Evolutionary conservation across 495 filamentous ascomycete species (phyloP), one percentile per base, ranked within the genome.

Genomic region (Bacidia rubella): DNA sequence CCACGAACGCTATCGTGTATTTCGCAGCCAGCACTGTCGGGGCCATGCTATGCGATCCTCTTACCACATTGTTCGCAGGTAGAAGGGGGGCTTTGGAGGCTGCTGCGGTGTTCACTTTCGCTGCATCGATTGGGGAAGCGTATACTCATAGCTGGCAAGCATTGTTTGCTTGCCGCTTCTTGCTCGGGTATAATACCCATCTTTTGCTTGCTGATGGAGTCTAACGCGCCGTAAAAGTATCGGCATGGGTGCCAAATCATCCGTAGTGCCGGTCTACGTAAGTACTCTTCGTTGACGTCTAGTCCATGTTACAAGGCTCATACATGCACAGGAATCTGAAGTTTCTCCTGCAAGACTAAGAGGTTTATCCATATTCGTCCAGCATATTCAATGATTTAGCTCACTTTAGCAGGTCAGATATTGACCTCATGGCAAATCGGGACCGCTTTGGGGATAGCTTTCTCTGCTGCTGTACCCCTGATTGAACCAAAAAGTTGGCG

Each of bases 241-340:
- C 40, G 58, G 58, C 2, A 60, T 60, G 58, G 58, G 58, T 19
- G 55, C 58, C 19, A 60, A 60, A 35, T 53, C 56, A 5, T 49
- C 24, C 10, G 9, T 21, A 11, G 21, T 50, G 2, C 39, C 49
- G 21, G 41, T 49, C 19, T 52, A 35, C 38, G n/a, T n/a, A n/a
- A n/a, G n/a, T n/a, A n/a, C n/a, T n/a, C n/a, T n/a, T n/a, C n/a
- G n/a, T n/a, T n/a, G n/a, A n/a, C n/a, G n/a, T n/a, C n/a, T n/a
- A n/a, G n/a, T n/a, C n/a, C n/a, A n/a, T n/a, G n/a, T n/a, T n/a
- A n/a, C n/a, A n/a, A n/a, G n/a, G n/a, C n/a, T n/a, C n/a, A n/a
- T n/a, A n/a, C n/a, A n/a, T n/a, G n/a, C n/a, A n/a, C n/a, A n/a
- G n/a, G n/a, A n/a, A n/a, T n/a, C n/a, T n/a, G n/a, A n/a, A n/a